Conservation (phyloP, 2,329 filamentous ascomycete genomes). For the Parafenestella ontariensis region DNA sequence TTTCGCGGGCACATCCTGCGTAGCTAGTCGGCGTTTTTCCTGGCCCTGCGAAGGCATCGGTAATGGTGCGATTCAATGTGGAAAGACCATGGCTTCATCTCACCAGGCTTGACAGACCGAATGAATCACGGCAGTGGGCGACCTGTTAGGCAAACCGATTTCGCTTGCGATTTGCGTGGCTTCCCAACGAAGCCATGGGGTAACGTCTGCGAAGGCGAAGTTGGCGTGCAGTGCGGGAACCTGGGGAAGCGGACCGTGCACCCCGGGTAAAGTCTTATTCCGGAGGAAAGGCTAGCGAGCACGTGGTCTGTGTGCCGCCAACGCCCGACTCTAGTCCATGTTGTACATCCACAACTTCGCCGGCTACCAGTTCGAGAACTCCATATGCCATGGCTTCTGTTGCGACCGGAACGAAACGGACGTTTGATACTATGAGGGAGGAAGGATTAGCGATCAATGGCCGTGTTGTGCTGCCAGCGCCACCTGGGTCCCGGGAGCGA, state of each 20-base stretch:
- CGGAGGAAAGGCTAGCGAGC: slow-evolving; percentile 7
- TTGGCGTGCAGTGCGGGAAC: slow-evolving; percentile 7
- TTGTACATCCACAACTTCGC: slow-evolving; percentile 7
- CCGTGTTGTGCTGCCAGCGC: slow-evolving; percentile 16
- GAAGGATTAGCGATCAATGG: slow-evolving; percentile 19
- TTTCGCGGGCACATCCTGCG: slow-evolving; percentile 44
- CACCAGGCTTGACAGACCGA: slow-evolving; percentile 1
- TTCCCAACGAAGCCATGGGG: slow-evolving; percentile 10
- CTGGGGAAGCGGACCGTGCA: slow-evolving; percentile 12
- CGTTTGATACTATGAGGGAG: slow-evolving; percentile 33
- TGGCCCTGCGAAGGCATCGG: slow-evolving; percentile 27
- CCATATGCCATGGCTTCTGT: slow-evolving; percentile 31
- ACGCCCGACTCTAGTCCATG: slow-evolving; percentile 9
- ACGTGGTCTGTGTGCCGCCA: neutral
- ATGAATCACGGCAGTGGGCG: neutral
- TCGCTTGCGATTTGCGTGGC: neutral
- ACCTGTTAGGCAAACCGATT: neutral
- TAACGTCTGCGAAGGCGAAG: neutral
- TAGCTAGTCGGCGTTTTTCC: slow-evolving; percentile 25
- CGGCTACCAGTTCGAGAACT: slow-evolving; percentile 2
- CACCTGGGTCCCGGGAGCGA: slow-evolving; percentile 14
- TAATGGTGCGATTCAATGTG: slow-evolving; percentile 1
- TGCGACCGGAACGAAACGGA: slow-evolving; percentile 38
- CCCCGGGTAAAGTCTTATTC: slow-evolving; percentile 17
- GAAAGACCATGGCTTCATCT: neutral